Conservation (phyloP, 2,329 filamentous ascomycete genomes). For the Curvularia lunata region DNA sequence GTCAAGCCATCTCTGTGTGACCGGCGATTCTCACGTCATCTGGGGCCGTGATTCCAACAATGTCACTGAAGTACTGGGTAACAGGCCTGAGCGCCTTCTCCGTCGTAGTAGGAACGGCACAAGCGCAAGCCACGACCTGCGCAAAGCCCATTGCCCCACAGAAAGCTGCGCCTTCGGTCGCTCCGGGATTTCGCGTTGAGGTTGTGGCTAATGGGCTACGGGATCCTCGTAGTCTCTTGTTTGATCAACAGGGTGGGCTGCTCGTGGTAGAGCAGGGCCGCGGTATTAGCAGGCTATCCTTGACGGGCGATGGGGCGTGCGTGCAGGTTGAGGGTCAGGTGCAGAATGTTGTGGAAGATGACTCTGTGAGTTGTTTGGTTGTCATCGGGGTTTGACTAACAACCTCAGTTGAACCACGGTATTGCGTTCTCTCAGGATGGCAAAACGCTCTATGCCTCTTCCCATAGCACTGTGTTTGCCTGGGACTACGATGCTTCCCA, state of each 20-base stretch:
- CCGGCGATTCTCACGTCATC: slow-evolving; percentile 28
- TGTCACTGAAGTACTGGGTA: slow-evolving; percentile 33
- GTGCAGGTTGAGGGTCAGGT: slow-evolving; percentile 33
- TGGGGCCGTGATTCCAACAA: slow-evolving; percentile 12
- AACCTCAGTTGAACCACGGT: slow-evolving; percentile 57
- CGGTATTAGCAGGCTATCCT: slow-evolving; percentile 49
- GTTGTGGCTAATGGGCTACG: slow-evolving; percentile 56
- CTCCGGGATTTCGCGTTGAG: slow-evolving; percentile 51
- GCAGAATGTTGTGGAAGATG: slow-evolving; percentile 35
- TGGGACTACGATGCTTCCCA: slow-evolving; percentile 69
- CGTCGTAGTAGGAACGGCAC: slow-evolving; percentile 29
- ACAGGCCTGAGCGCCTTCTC: slow-evolving; percentile 28
- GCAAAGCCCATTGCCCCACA: slow-evolving; percentile 47
- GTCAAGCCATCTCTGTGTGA: too few species aligned
- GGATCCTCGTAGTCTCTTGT: slow-evolving; percentile 55
- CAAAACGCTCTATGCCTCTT: slow-evolving; percentile 62
- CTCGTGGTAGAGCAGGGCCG: slow-evolving; percentile 56
- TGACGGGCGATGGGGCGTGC: slow-evolving; percentile 43
- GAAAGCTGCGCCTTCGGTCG: slow-evolving; percentile 51
- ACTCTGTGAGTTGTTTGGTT: slow-evolving; percentile 33
- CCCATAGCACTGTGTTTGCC: slow-evolving; percentile 63
- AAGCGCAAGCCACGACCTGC: slow-evolving; percentile 41
- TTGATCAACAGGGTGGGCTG: slow-evolving; percentile 56
- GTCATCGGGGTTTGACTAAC: slow-evolving; percentile 5
- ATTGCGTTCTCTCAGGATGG: slow-evolving; percentile 58